These are phyloP conservation scores for Suillus bovinus DNA, from an alignment of 768 basidiomycete genomes.

Conservation along the genomic window DNA sequence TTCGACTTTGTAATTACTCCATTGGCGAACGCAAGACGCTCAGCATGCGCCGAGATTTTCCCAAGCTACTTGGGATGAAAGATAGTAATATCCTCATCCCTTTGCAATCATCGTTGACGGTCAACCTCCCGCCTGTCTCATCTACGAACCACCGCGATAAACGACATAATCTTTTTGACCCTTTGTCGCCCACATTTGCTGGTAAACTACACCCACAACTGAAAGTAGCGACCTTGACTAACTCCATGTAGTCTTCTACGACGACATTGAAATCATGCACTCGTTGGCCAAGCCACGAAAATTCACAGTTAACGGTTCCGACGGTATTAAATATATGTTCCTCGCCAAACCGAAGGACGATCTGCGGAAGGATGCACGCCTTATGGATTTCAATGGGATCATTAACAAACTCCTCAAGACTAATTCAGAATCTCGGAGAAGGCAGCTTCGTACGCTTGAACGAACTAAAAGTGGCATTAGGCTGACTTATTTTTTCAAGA, in stretches of 20 bases:
- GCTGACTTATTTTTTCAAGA: conserved; percentile 37
- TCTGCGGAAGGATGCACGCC: conserved; percentile 90
- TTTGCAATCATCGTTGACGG: conserved; percentile 89
- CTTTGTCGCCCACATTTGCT: conserved; percentile 71
- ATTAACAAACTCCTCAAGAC: conserved; percentile 95
- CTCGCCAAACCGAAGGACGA: conserved; percentile 98
- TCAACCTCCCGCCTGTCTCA: conserved; percentile 78
- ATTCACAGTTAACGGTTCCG: conserved; percentile 78
- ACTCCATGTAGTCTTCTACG: conserved; percentile 58
- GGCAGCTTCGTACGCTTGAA: conserved; percentile 76
- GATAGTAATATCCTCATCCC: conserved; percentile 80
- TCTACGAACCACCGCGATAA: conserved; percentile 36
- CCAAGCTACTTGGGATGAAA: conserved; percentile 52
- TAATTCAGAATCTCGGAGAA: conserved; percentile 87
- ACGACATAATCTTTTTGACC: conserved; percentile 77
- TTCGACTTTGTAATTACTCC: conserved; percentile 61
- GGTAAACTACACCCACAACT: conserved; percentile 45
- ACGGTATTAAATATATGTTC: conserved; percentile 87
- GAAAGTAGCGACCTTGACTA: not conserved
- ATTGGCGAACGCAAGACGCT: conserved; percentile 41
- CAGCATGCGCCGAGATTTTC: conserved; percentile 54
- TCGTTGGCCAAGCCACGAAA: conserved; percentile 92
- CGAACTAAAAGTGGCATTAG: not conserved
- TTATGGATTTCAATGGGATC: conserved; percentile 98
- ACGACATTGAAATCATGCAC: conserved; percentile 88